These are phyloP conservation scores for Aspergillus sp. DNA, from an alignment of 2,329 filamentous ascomycete genomes.

Conservation along the genomic window DNA sequence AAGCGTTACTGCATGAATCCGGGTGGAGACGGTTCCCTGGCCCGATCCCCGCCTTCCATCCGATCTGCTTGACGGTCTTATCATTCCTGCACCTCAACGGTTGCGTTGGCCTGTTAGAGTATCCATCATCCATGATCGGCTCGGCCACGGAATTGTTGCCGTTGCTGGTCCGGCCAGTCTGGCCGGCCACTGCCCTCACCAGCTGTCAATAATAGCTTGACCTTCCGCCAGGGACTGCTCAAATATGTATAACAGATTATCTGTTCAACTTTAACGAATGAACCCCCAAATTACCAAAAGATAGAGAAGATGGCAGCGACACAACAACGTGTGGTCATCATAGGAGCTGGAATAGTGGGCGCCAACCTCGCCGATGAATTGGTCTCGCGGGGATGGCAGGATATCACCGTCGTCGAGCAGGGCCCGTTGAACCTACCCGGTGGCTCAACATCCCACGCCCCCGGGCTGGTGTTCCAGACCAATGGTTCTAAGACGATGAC, in stretches of 20 bases:
- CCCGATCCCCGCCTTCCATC: too few species aligned
- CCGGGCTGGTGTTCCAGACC: slow-evolving; percentile 66
- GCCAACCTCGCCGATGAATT: slow-evolving; percentile 67
- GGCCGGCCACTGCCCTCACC: neutral
- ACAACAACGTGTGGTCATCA: slow-evolving; percentile 58
- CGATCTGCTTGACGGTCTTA: too few species aligned
- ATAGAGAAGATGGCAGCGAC: slow-evolving; percentile 2
- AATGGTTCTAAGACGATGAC: slow-evolving; percentile 54
- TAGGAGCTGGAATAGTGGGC: slow-evolving; percentile 66
- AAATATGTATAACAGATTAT: neutral
- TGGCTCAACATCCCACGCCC: slow-evolving; percentile 67
- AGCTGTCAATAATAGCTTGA: neutral
- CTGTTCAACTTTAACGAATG: neutral
- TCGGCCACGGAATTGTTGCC: neutral
- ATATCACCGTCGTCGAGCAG: slow-evolving; percentile 67
- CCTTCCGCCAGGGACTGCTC: too few species aligned
- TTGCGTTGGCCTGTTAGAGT: too few species aligned
- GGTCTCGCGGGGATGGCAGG: slow-evolving; percentile 61
- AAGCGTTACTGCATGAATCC: too few species aligned
- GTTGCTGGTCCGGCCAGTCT: neutral
- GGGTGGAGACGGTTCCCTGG: too few species aligned
- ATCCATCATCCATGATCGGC: neutral
- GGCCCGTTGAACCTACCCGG: slow-evolving; percentile 64
- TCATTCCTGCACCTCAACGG: too few species aligned
- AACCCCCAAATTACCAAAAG: too few species aligned